Percentiles rank a stretch among this genome's conserved stretches.
Evolutionary conservation across 225 moss, liverwort and hornwort species (phyloP).

Genomic region (Pleurozium schreberi): DNA sequence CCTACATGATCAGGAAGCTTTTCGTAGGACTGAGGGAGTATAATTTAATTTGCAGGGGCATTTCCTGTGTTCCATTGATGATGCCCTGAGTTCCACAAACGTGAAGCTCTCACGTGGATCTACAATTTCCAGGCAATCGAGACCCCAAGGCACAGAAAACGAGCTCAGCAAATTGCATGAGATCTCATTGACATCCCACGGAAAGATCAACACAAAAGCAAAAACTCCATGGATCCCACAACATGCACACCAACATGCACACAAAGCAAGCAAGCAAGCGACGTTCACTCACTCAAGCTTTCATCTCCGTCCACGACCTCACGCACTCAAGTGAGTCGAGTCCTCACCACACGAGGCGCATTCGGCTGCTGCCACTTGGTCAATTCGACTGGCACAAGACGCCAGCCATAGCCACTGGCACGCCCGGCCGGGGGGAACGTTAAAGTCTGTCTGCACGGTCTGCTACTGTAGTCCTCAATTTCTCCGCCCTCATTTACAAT

Average conservation of each 20-base stretch:
- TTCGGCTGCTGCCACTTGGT: background rate
- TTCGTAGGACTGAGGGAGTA: too few relatives aligned
- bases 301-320: background rate
- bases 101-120: background rate
- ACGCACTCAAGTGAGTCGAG: background rate
- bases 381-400: background rate
- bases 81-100: background rate
- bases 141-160: background rate
- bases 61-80: background rate
- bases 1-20: too few relatives aligned
- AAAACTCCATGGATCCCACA: background rate
- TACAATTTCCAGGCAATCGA: background rate
- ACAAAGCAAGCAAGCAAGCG: background rate
- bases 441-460: too few relatives aligned
- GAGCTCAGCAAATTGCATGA: background rate
- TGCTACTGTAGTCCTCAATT: background rate
- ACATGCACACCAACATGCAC: too few relatives aligned
- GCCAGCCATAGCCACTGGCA: background rate
- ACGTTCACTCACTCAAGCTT: background rate
- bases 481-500: background rate
- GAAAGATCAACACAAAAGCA: background rate
- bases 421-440: too few relatives aligned
- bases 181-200: background rate
- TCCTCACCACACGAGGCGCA: background rate
- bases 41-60: background rate